Percentiles rank a stretch among this genome's conserved stretches.
Conservation (phyloP, 305 asterid species). For the Fraxinus angustifolia region DNA sequence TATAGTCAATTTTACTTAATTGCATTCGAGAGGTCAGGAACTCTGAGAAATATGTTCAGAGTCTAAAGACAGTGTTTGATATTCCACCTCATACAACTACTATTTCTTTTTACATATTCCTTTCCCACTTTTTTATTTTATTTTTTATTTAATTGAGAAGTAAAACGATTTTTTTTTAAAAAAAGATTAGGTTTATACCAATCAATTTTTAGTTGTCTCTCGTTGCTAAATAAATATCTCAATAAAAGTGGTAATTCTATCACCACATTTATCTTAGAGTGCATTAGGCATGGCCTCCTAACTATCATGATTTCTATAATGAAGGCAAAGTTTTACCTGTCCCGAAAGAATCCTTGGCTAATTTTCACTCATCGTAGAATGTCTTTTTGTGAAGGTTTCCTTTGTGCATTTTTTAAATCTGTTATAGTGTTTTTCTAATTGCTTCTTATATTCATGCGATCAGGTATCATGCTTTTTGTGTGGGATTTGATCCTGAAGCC, state of each 20-base stretch:
- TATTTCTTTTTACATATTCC: not conserved
- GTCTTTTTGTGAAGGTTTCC: conserved; percentile 14
- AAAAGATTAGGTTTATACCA: not conserved
- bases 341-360: conserved; percentile 8
- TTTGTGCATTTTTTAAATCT: conserved; percentile 12
- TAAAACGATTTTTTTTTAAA: not conserved
- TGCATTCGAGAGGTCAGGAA: not conserved
- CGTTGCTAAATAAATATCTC: not conserved
- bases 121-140: not conserved
- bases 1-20: not conserved
- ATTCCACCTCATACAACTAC: not conserved
- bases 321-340: not conserved
- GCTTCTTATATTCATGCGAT: conserved; percentile 30
- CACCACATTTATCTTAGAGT: not conserved
- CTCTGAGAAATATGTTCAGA: not conserved
- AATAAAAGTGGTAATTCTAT: not conserved
- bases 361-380: not conserved
- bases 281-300: not conserved
- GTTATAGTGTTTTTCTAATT: conserved; percentile 16
- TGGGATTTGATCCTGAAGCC: conserved; percentile 92
- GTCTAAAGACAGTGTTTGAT: not conserved
- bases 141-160: not conserved
- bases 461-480: conserved; percentile 98
- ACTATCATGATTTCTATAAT: not conserved
- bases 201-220: not conserved